A percentile compares a stretch with the other conserved stretches of the same genome.
These are phyloP conservation scores for Penicillium sp. DNA, from an alignment of 2,329 filamentous ascomycete genomes.

Conservation along the genomic window DNA sequence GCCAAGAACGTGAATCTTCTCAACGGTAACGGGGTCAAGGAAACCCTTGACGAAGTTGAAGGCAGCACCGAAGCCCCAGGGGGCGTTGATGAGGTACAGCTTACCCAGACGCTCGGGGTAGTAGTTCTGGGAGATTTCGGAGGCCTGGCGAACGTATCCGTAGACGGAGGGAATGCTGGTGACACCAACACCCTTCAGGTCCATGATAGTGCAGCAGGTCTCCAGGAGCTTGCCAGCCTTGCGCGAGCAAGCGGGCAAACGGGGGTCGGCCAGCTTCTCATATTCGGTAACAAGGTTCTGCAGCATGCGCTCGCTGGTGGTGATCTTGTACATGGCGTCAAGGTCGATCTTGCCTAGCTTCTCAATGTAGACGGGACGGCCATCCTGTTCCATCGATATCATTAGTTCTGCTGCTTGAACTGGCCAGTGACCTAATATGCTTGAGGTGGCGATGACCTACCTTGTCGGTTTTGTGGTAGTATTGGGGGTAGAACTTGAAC, in stretches of 20 bases:
- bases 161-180: slow-evolving; percentile 81
- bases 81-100: slow-evolving; percentile 96
- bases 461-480: slow-evolving; percentile 82
- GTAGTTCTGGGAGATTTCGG: slow-evolving; percentile 94
- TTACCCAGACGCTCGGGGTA: slow-evolving; percentile 96
- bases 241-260: slow-evolving; percentile 91
- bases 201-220: slow-evolving; percentile 98
- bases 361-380: slow-evolving; percentile 95
- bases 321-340: slow-evolving; percentile 87
- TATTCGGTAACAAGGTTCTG: slow-evolving; percentile 97
- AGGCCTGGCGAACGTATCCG: slow-evolving; percentile 81
- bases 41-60: slow-evolving; percentile 89
- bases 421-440: neutral
- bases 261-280: slow-evolving; percentile 90
- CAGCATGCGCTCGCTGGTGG: slow-evolving; percentile 88
- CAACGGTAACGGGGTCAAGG: slow-evolving; percentile 93
- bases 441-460: slow-evolving; percentile 34
- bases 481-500: slow-evolving; percentile 93
- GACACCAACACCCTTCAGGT: slow-evolving; percentile 90
- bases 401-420: neutral
- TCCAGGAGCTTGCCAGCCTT: slow-evolving; percentile 87
- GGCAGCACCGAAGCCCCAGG: slow-evolving; percentile 87
- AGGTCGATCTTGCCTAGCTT: slow-evolving; percentile 92
- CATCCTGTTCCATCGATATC: slow-evolving; percentile 64
- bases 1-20: slow-evolving; percentile 92